Evolutionary conservation across 2,329 filamentous ascomycete species (phyloP).

Genomic region (Nemania diffusa): DNA sequence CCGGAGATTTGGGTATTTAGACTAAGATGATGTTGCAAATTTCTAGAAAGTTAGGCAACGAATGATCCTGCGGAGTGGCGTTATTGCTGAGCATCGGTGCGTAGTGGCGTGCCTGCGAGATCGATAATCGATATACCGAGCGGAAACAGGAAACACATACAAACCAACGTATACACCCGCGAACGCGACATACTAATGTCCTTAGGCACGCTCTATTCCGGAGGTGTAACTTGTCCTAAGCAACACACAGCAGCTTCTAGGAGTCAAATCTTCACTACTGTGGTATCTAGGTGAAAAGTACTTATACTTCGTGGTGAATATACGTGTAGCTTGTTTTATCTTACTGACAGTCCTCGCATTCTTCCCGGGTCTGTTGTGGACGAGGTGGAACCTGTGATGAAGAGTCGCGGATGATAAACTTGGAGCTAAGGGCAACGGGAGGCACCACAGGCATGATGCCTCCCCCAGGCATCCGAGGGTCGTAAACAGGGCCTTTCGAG

Average conservation of each 20-base stretch:
- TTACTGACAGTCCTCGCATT: constrained; percentile 54
- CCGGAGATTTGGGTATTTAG: background rate
- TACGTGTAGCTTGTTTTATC: background rate
- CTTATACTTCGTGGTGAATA: constrained; percentile 1
- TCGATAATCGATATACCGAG: background rate
- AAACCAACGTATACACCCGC: background rate
- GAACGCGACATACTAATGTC: background rate
- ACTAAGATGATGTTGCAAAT: background rate
- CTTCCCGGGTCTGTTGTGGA: constrained; percentile 26
- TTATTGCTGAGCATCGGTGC: background rate
- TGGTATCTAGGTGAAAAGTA: background rate
- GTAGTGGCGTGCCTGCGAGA: background rate
- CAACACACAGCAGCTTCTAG: background rate
- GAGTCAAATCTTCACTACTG: background rate
- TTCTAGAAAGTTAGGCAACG: background rate
- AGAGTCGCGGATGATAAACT: background rate
- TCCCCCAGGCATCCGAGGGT: constrained; percentile 22
- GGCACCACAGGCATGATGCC: constrained; percentile 23
- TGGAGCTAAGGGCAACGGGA: constrained; percentile 2
- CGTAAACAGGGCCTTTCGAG: constrained; percentile 8
- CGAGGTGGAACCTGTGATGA: background rate
- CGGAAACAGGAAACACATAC: background rate
- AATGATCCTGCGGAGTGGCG: background rate
- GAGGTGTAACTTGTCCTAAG: background rate
- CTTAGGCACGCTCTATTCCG: background rate